A percentile compares a stretch with the other conserved stretches of the same genome.
phyloP scores from a whole-genome alignment of 148 eudicot genomes.

The Agrostemma githago region DNA sequence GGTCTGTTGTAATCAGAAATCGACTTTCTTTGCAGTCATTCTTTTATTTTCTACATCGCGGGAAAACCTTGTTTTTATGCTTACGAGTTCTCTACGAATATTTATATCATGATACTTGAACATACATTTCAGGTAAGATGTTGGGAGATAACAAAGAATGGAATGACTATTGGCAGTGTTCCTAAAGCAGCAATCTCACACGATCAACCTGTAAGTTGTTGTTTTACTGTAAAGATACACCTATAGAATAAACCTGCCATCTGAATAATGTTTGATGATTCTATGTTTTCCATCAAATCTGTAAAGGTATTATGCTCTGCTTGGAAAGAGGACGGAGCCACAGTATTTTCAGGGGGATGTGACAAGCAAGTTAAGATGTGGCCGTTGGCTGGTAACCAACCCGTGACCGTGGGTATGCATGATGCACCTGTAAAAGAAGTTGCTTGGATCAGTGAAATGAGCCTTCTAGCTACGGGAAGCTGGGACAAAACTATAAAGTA shows the following conservation, averaged over 20 bases:
- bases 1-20: conserved; percentile 35
- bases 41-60: not conserved
- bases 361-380: conserved; percentile 98
- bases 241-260: not conserved
- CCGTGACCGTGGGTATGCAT: conserved; percentile 84
- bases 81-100: not conserved
- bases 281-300: not conserved
- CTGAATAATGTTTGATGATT: not conserved
- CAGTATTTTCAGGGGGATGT: conserved; percentile 95
- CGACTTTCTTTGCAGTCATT: not conserved
- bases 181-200: conserved; percentile 78
- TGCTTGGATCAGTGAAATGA: conserved; percentile 98
- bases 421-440: conserved; percentile 86
- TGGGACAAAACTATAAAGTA: conserved; percentile 91
- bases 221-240: not conserved
- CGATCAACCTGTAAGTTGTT: conserved; percentile 69
- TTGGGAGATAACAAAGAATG: conserved; percentile 76
- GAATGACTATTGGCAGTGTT: conserved; percentile 46
- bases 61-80: not conserved
- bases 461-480: conserved; percentile 72
- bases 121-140: conserved; percentile 62
- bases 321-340: conserved; percentile 96
- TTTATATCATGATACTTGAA: not conserved
- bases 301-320: conserved; percentile 73
- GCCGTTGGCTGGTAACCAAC: conserved; percentile 77